phyloP scores from a whole-genome alignment of 2,329 filamentous ascomycete genomes.

The Eurotiales sp. region DNA sequence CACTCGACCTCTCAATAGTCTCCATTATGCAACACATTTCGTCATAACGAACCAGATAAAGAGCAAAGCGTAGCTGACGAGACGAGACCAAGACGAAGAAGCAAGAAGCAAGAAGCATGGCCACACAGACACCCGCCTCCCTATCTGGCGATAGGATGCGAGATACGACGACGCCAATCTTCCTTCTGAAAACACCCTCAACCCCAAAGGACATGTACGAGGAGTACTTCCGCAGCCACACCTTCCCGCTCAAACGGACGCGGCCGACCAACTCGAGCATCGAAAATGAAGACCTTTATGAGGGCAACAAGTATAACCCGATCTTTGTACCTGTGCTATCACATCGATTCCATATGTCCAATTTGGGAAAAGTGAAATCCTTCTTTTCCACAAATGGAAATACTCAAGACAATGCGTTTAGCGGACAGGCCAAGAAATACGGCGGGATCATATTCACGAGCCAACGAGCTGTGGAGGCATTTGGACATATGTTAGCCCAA shows the following conservation, averaged over 20 bases:
- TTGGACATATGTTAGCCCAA: constrained; percentile 19
- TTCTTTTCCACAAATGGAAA: constrained; percentile 25
- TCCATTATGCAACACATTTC: too few relatives aligned
- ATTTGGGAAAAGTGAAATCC: constrained; percentile 31
- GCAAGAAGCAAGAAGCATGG: too few relatives aligned
- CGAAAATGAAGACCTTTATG: neutral
- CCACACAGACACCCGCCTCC: too few relatives aligned
- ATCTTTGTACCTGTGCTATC: constrained; percentile 46
- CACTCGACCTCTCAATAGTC: too few relatives aligned
- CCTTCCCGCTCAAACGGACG: neutral
- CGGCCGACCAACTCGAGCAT: neutral
- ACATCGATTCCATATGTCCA: constrained; percentile 37
- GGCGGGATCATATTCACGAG: constrained; percentile 50
- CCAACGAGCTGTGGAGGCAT: constrained; percentile 47
- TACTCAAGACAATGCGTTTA: constrained; percentile 12
- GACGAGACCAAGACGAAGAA: too few relatives aligned
- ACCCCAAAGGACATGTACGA: constrained; percentile 43
- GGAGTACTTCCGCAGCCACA: constrained; percentile 38
- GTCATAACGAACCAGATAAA: too few relatives aligned
- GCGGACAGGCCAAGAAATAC: constrained; percentile 26
- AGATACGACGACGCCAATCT: constrained; percentile 29
- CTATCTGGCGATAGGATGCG: neutral
- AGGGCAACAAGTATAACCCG: constrained; percentile 26
- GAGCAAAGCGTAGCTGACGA: too few relatives aligned
- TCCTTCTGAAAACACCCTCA: constrained; percentile 48